Conservation (phyloP, 768 basidiomycete genomes). For the Solioccasus polychromus region DNA sequence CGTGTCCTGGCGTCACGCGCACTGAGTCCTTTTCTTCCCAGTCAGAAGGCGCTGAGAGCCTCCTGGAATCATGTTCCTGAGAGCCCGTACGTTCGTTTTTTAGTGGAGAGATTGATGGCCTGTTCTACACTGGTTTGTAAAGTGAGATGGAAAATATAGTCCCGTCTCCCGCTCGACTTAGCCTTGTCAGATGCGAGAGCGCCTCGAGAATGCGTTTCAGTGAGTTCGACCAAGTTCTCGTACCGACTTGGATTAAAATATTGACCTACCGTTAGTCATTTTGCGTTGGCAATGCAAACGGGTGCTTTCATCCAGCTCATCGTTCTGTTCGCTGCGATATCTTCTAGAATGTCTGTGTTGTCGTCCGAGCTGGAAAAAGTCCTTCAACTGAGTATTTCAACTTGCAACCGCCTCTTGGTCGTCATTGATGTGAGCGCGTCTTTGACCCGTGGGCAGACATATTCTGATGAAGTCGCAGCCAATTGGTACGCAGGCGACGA, state of each 20-base stretch:
- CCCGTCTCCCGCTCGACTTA: neutral
- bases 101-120: constrained; percentile 35
- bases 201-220: constrained; percentile 53
- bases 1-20: neutral
- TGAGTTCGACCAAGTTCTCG: constrained; percentile 27
- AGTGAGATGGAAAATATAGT: constrained; percentile 31
- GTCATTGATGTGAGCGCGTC: constrained; percentile 33
- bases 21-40: constrained; percentile 23
- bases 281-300: constrained; percentile 62
- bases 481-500: neutral
- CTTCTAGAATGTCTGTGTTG: constrained; percentile 53
- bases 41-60: constrained; percentile 51
- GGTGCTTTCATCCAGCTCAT: constrained; percentile 72
- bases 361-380: constrained; percentile 42
- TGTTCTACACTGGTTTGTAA: constrained; percentile 43
- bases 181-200: constrained; percentile 40
- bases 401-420: constrained; percentile 27
- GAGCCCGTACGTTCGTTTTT: constrained; percentile 28
- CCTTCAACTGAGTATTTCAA: constrained; percentile 28
- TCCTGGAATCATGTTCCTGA: constrained; percentile 66
- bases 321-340: constrained; percentile 58
- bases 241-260: neutral
- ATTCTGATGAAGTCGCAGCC: constrained; percentile 18
- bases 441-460: neutral
- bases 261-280: constrained; percentile 42